phyloP scores from a whole-genome alignment of 768 basidiomycete species.

The Suillus subluteus region DNA sequence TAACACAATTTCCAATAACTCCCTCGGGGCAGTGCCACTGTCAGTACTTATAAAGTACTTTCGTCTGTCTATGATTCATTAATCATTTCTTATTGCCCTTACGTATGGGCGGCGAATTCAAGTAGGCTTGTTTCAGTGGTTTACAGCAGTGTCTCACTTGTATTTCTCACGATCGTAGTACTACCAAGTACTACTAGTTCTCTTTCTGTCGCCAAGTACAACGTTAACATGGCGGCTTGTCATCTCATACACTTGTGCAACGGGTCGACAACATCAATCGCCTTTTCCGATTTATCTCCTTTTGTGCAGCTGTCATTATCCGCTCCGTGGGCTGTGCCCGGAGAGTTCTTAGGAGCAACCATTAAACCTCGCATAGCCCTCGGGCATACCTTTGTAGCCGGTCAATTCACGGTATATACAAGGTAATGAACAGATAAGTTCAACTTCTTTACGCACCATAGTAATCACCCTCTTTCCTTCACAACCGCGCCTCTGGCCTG shows the following conservation, averaged over 20 bases:
- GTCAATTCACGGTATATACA: background rate
- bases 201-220: background rate
- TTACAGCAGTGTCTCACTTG: no score
- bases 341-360: background rate
- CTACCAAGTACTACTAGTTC: background rate
- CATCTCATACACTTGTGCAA: background rate
- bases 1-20: no score
- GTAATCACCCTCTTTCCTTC: slow-evolving; percentile 5
- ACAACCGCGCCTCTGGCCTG: background rate
- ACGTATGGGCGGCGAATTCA: no score
- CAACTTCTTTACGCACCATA: slow-evolving; percentile 1
- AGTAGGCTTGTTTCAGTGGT: no score
- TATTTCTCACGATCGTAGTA: no score
- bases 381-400: slow-evolving; percentile 1
- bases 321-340: background rate
- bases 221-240: no score
- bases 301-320: slow-evolving; percentile 1
- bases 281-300: slow-evolving; percentile 5
- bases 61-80: no score
- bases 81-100: no score
- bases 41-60: no score
- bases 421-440: slow-evolving; percentile 15
- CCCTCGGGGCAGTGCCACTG: no score
- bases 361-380: slow-evolving; percentile 5
- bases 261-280: background rate